phyloP scores from a whole-genome alignment of 495 filamentous ascomycete genomes.

The Diplogelasinospora grovesii region DNA sequence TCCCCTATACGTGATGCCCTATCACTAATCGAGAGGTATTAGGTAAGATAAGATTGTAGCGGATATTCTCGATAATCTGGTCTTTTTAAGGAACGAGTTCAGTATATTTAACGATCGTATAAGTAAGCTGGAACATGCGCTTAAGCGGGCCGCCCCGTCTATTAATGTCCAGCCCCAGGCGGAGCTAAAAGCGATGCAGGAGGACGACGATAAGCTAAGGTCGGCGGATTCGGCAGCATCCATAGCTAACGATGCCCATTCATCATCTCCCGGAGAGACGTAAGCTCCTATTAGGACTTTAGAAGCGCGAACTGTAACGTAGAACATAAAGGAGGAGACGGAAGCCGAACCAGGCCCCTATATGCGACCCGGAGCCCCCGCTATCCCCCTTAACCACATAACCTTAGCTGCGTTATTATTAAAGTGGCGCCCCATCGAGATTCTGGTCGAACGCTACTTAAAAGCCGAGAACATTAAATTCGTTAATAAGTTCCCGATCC shows the following conservation, averaged over 20 bases:
- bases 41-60: constrained; percentile 47
- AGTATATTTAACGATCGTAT: constrained; percentile 20
- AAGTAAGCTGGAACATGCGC: constrained; percentile 13
- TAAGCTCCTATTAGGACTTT: constrained; percentile 13
- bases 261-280: constrained; percentile 14
- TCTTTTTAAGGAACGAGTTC: constrained; percentile 25
- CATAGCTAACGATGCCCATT: constrained; percentile 10
- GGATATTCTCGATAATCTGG: constrained; percentile 40
- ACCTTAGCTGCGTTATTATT: constrained; percentile 72
- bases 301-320: constrained; percentile 22
- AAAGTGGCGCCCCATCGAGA: constrained; percentile 59
- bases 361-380: constrained; percentile 47
- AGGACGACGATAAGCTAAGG: constrained; percentile 13
- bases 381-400: constrained; percentile 69
- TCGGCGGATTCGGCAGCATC: constrained; percentile 13
- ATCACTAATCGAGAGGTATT: constrained; percentile 10
- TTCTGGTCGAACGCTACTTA: constrained; percentile 41
- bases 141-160: constrained; percentile 10
- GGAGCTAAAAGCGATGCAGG: constrained; percentile 3
- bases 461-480: constrained; percentile 49
- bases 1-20: not conserved
- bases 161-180: constrained; percentile 9
- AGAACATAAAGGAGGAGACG: constrained; percentile 33
- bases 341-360: constrained; percentile 37
- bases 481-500: constrained; percentile 56